Percentiles rank a stretch among this genome's conserved stretches.
phyloP scores from a whole-genome alignment of 2,329 filamentous ascomycete species.

The Meredithiella fracta region DNA sequence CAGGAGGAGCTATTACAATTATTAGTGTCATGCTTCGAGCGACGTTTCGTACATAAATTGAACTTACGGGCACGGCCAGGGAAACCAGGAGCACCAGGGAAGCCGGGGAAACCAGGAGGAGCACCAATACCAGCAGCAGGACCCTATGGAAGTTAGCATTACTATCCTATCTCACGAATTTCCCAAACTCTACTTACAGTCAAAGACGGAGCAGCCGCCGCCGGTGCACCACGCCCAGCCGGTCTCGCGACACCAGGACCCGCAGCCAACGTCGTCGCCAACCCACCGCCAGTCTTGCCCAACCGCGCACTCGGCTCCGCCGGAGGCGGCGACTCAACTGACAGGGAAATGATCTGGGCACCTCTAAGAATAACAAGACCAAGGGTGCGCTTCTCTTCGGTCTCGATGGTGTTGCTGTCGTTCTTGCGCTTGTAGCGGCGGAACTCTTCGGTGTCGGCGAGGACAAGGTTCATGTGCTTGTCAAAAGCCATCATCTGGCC shows the following conservation, averaged over 20 bases:
- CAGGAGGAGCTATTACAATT: background rate
- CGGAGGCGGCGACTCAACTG: slow-evolving; percentile 87
- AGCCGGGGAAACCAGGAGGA: slow-evolving; percentile 40
- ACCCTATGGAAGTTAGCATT: slow-evolving; percentile 28
- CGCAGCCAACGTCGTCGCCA: slow-evolving; percentile 54
- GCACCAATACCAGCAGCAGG: slow-evolving; percentile 79
- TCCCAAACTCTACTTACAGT: slow-evolving; percentile 36
- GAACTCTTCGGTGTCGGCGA: slow-evolving; percentile 97
- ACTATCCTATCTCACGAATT: background rate
- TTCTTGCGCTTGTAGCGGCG: slow-evolving; percentile 76
- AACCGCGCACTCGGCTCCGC: slow-evolving; percentile 83
- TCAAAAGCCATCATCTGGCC: slow-evolving; percentile 98
- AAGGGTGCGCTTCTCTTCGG: slow-evolving; percentile 94
- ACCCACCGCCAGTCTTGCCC: slow-evolving; percentile 55
- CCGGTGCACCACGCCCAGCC: slow-evolving; percentile 61
- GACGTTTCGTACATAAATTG: background rate
- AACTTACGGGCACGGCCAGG: slow-evolving; percentile 35
- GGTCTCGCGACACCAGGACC: slow-evolving; percentile 84
- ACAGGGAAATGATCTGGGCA: slow-evolving; percentile 84
- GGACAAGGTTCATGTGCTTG: slow-evolving; percentile 99
- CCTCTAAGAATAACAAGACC: slow-evolving; percentile 89
- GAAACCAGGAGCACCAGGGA: slow-evolving; percentile 37
- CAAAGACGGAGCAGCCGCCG: slow-evolving; percentile 50
- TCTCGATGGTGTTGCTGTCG: slow-evolving; percentile 58
- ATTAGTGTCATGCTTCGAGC: background rate